Evolutionary conservation across 2,329 filamentous ascomycete genomes (phyloP).

Genomic region (Talaromyces sp.): DNA sequence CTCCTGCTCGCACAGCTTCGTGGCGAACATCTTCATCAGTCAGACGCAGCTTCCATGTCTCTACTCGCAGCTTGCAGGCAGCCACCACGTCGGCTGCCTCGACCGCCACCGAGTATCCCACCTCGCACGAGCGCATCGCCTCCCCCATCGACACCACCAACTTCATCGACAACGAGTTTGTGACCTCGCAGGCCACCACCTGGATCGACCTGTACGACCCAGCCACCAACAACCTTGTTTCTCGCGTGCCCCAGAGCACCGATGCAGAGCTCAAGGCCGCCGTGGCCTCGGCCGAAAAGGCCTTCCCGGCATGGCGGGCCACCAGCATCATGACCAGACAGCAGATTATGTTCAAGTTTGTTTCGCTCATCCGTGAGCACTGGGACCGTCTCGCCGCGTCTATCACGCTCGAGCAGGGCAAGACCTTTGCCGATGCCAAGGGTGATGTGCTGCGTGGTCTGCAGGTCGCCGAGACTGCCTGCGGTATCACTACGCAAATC

Average conservation of each 20-base stretch:
- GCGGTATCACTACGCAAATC: constrained; percentile 61
- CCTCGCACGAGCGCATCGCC: constrained; percentile 49
- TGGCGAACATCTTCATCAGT: neutral
- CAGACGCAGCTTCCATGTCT: constrained; percentile 43
- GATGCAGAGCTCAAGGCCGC: constrained; percentile 57
- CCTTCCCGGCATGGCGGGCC: constrained; percentile 56
- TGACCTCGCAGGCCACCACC: constrained; percentile 50
- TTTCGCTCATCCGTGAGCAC: constrained; percentile 56
- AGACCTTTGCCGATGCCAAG: constrained; percentile 62
- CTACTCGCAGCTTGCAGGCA: constrained; percentile 46
- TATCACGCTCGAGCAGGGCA: constrained; percentile 63
- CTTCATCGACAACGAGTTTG: constrained; percentile 60
- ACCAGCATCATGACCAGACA: constrained; percentile 56
- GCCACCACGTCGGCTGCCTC: constrained; percentile 45
- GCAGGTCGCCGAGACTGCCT: constrained; percentile 62
- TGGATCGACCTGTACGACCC: constrained; percentile 63
- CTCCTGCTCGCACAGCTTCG: constrained; percentile 8
- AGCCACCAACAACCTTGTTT: constrained; percentile 62
- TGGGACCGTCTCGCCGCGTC: constrained; percentile 61
- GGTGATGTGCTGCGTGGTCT: constrained; percentile 61
- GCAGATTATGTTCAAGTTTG: constrained; percentile 63
- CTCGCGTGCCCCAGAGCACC: constrained; percentile 60
- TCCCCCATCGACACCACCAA: constrained; percentile 54
- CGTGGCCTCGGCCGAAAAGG: constrained; percentile 57
- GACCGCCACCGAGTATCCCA: constrained; percentile 50